Evolutionary conservation across 78 protist genomes (phyloP), one percentile per base, ranked within the genome.

Genomic region (Monocercomonoides exilis): DNA sequence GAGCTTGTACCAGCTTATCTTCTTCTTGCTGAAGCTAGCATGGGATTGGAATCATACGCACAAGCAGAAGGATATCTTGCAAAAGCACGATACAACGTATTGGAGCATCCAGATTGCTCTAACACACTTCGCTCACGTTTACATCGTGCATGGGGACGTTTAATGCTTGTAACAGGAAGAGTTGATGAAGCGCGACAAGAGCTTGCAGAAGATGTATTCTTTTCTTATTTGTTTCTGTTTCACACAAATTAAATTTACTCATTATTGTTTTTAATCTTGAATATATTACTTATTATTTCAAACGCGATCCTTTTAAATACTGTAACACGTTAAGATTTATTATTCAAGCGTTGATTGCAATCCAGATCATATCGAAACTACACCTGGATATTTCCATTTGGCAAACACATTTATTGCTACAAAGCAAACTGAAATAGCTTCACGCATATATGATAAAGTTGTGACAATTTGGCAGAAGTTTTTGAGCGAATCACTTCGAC

Each of bases 1-100:
- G 82, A 79, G 82, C 11, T 79, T 5, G 82, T 79, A 33, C 82
- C 82, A 4, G 82, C 82, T 41, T 79, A 79, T 41, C 82, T 79
- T 6, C 82, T 79, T 32, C 11, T 79, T 33, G 82, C 82, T 21
- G 82, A 79, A 41, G 82, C 82, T 29, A 79, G 82, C 82, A 79
- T 79, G 82, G 82, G 82, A 21, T 41, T 79, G 42, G 82, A 79
- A 21, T 21, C 6, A 6, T 21, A 79, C 11, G 43, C 6, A 21
- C 82, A 79, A 21, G 82, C 82, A 6, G 82, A 79, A 21, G 4
- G 42, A 21, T 79, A 79, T 41, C 82, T 79, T 21, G 6, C 82
- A 6, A 79, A 79, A 21, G 82, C 82, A 6, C 6, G 21, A 29
- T 79, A 79, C 11, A 79, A 79, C 11, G 82, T 79, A 5, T 21